Base-by-base conservation (phyloP, 345 rosid genomes). In the Pugionium dolabratum region DNA sequence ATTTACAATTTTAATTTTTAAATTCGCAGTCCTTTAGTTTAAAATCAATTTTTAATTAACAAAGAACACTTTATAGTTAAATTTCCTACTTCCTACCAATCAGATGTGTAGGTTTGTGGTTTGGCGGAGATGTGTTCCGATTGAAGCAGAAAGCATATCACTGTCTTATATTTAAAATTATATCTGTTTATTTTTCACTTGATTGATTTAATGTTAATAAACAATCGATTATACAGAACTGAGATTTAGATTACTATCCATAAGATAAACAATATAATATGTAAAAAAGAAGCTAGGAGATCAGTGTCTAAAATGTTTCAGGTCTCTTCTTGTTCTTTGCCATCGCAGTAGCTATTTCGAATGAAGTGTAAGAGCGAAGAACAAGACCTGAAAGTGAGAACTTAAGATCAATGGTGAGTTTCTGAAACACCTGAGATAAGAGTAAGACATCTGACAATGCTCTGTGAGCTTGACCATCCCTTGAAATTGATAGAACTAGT, bases 381-480 rank as follows among this genome's bases (percentile, higher is more conserved):
- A 87, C 73, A 7, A 85, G 80, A 71, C 70, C 87, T 18, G 86
- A 55, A 9, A 80, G 41, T 5, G 89, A 61, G 47, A 86, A 53
- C 74, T 90, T 85, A 69, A 85, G 70, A 66, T 81, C 87, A 9
- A 72, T 77, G 9, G 94, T 81, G 71, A 93, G 67, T 70, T 74
- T 87, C 74, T 87, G 94, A 41, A 93, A 74, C 73, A 93, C 54
- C 71, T 75, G 30, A 28, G 96, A 77, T 70, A 90, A 70, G n/a
- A 74, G 36, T 4, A 67, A 77, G 47, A 85, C 98, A 62, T 93
- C 97, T 3, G 94, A 70, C 90, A 90, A 82, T 43, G 98, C 97
- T 77, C 97, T 81, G 46, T 92, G 98, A 52, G 97, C 90, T 9
- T 84, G 47, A 75, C 92, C 95, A 1, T 61, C 69, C 48, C 76